These are phyloP conservation scores for Lasiodiplodia citricola DNA, from an alignment of 2,329 filamentous ascomycete species.

Conservation along the genomic window DNA sequence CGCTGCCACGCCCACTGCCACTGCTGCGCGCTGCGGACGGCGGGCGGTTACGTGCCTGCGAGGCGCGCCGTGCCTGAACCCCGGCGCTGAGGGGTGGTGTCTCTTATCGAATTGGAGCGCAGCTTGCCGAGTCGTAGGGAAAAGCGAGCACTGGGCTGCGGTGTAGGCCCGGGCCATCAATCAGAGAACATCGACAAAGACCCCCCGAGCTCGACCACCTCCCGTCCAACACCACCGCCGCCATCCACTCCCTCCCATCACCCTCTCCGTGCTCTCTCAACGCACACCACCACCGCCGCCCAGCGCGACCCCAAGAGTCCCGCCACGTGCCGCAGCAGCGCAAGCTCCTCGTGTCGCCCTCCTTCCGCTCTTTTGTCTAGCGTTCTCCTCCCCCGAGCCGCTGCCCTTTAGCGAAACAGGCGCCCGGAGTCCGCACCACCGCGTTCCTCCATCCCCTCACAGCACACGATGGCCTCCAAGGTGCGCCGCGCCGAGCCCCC, in stretches of 20 bases:
- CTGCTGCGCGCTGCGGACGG: conserved; percentile 4
- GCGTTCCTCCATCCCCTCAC: conserved; percentile 26
- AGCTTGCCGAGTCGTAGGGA: conserved; percentile 23
- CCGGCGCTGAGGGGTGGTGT: conserved; percentile 21
- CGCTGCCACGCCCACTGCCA: neutral
- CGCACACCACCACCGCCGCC: conserved; percentile 12
- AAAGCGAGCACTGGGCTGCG: conserved; percentile 20
- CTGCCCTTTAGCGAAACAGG: conserved; percentile 26
- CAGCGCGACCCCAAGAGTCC: conserved; percentile 4
- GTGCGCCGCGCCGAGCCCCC: conserved; percentile 32
- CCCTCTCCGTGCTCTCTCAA: conserved; percentile 21
- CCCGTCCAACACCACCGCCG: conserved; percentile 23
- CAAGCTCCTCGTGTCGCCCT: neutral
- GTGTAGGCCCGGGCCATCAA: conserved; percentile 25
- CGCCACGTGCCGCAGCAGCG: conserved; percentile 17
- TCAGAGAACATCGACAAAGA: conserved; percentile 26
- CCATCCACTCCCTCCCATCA: conserved; percentile 25
- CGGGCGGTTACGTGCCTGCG: conserved; percentile 21
- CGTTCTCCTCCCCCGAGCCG: conserved; percentile 24
- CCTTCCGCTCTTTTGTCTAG: conserved; percentile 26
- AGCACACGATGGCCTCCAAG: conserved; percentile 44
- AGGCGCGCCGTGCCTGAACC: conserved; percentile 23
- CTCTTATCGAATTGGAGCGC: conserved; percentile 22
- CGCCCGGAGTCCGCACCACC: conserved; percentile 23
- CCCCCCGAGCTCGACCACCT: conserved; percentile 26